Evolutionary conservation across 805 yeast species (phyloP), one percentile per base, ranked within the genome.

Genomic region (Candida cerambycidarum): DNA sequence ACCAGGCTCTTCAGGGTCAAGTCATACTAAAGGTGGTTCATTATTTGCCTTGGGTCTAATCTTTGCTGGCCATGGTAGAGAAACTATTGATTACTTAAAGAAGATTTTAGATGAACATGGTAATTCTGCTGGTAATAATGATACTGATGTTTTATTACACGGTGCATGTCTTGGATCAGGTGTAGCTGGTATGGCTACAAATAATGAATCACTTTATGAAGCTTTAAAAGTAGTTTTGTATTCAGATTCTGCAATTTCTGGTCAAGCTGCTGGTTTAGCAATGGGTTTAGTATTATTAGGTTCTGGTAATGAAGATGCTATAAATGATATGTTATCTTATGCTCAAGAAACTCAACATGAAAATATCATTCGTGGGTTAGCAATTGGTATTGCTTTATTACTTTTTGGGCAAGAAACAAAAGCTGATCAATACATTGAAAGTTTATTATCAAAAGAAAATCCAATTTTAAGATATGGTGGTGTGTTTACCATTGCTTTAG

Each of bases 211-310:
- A 35, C 76, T 89, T 33, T 89, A 85, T 57, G 95, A 88, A 51
- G 86, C 86, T 42, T 75, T 93, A 59, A 85, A 84, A 57, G 87
- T 82, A 37, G 88, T 92, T 3, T 69, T 93, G 49, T 90, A 83
- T 61, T 78, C 90, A 9, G 99, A 93, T 60, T 84, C 93, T 24
- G 98, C 97, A 2, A 77, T 88, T 31, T 87, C 97, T 5, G 96
- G 97, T 50, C 96, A 90, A 61, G 96, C 97, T 34, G 96, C 98
- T 21, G 97, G 96, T 34, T 73, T 92, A 52, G 89, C 93, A 27
- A 89, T 93, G 93, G 99, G 99, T 48, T 76, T 93, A 51, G 89
- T 88, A 11, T 88, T 88, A 96, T 76, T 92, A 46, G 99, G 99
- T 17, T 83, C 95, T 4, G 95, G 93, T 43, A 72, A 83, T 51